phyloP scores from a whole-genome alignment of 345 rosid genomes.

The Citrus sinensis region DNA sequence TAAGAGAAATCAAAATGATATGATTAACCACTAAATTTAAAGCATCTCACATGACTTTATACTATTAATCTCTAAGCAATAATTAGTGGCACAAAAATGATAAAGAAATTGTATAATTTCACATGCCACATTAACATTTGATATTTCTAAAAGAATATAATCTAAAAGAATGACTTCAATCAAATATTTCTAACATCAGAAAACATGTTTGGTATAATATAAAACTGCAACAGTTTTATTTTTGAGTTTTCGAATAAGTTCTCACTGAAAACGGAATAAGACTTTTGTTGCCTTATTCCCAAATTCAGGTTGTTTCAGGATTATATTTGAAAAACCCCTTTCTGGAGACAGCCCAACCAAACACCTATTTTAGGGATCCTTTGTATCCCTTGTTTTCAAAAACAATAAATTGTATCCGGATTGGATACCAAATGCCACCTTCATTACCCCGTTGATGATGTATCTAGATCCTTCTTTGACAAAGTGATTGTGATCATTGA shows the following conservation, averaged over 20 bases:
- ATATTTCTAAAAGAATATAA: not conserved
- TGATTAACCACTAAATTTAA: not conserved
- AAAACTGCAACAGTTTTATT: not conserved
- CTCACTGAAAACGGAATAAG: not conserved
- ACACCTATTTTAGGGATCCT: not conserved
- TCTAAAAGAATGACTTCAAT: not conserved
- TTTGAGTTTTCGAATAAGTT: not conserved
- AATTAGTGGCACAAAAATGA: not conserved
- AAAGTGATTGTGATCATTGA: conserved; percentile 29
- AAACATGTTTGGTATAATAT: not conserved
- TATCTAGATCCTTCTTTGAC: conserved; percentile 31
- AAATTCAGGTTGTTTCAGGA: not conserved
- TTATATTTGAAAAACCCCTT: not conserved
- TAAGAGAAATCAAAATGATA: not conserved
- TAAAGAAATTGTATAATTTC: not conserved
- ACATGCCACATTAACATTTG: not conserved
- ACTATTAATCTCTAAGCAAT: not conserved
- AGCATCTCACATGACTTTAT: not conserved
- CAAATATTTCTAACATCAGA: not conserved
- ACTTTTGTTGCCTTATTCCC: not conserved
- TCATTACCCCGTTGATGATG: conserved; percentile 32
- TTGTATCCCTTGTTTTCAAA: not conserved
- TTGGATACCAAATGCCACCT: not conserved
- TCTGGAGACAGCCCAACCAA: not conserved
- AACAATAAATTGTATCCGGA: not conserved